Conservation (phyloP, 1,139 yeast genomes). For the Candida dubliniensis region DNA sequence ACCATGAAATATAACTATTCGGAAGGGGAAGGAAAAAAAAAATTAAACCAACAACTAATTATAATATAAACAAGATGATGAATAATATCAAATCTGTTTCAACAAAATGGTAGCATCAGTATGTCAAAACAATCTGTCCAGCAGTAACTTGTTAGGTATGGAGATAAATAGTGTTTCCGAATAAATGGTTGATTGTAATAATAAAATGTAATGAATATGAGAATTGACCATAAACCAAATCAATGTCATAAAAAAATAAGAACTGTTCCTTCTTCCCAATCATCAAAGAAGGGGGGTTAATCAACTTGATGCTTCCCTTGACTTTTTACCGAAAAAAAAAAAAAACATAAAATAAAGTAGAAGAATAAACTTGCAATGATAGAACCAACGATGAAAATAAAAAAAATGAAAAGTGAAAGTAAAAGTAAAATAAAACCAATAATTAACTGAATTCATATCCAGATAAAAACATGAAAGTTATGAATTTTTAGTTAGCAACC, state of each 20-base stretch:
- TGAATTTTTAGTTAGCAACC: neutral
- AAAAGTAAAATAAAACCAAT: neutral
- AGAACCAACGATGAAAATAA: neutral
- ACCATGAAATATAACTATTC: neutral
- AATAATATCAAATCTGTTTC: neutral
- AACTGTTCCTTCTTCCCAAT: neutral
- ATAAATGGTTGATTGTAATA: neutral
- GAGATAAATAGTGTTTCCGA: neutral
- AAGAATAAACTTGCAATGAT: neutral
- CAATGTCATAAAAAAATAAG: neutral
- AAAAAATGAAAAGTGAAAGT: neutral
- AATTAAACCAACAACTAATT: neutral
- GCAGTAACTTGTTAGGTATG: slow-evolving; percentile 2
- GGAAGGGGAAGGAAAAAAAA: neutral
- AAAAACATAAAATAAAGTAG: neutral
- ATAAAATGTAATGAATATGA: neutral
- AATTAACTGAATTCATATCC: neutral
- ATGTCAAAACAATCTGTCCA: slow-evolving; percentile 6
- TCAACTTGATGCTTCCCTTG: neutral
- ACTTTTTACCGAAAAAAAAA: neutral
- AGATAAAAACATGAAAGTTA: neutral
- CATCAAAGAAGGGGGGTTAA: too few relatives aligned
- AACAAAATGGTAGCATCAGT: slow-evolving; percentile 3
- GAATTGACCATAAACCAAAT: slow-evolving; percentile 1
- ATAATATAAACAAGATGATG: neutral